These are phyloP conservation scores for Cryptosporidium tyzzeri DNA, from an alignment of 169 alveolate species.

Conservation along the genomic window DNA sequence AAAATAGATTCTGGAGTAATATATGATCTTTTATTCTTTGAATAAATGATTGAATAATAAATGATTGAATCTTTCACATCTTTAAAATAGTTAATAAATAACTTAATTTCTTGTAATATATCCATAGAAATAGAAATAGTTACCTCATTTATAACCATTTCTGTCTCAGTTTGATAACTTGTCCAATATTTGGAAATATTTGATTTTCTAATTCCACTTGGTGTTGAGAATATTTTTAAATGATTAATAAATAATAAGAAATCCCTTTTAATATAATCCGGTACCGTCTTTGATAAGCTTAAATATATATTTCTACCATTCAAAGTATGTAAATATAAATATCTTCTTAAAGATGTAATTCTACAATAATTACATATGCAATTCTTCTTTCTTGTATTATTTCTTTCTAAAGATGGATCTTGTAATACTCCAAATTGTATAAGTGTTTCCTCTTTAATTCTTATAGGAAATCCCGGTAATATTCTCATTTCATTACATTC, in stretches of 20 bases:
- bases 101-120: slow-evolving; percentile 22
- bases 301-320: slow-evolving; percentile 59
- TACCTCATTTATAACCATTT: slow-evolving; percentile 19
- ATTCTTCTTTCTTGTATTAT: neutral
- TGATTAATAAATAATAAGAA: slow-evolving; percentile 21
- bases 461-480: slow-evolving; percentile 64
- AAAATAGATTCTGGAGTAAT: slow-evolving; percentile 37
- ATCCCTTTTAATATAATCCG: slow-evolving; percentile 35
- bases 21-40: slow-evolving; percentile 5
- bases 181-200: slow-evolving; percentile 25
- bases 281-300: slow-evolving; percentile 11
- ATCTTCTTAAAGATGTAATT: slow-evolving; percentile 35
- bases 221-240: slow-evolving; percentile 2
- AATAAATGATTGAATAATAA: slow-evolving; percentile 3
- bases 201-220: slow-evolving; percentile 27
- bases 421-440: neutral
- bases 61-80: neutral
- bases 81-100: slow-evolving; percentile 18
- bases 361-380: slow-evolving; percentile 25
- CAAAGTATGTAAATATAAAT: slow-evolving; percentile 21
- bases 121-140: slow-evolving; percentile 67
- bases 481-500: slow-evolving; percentile 57
- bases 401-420: neutral
- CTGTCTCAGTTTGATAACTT: slow-evolving; percentile 24
- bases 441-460: neutral